Evolutionary conservation across 352 stramenopile genomes (phyloP), one percentile per base, ranked within the genome.

Genomic region (Aphanomyces stellatus): DNA sequence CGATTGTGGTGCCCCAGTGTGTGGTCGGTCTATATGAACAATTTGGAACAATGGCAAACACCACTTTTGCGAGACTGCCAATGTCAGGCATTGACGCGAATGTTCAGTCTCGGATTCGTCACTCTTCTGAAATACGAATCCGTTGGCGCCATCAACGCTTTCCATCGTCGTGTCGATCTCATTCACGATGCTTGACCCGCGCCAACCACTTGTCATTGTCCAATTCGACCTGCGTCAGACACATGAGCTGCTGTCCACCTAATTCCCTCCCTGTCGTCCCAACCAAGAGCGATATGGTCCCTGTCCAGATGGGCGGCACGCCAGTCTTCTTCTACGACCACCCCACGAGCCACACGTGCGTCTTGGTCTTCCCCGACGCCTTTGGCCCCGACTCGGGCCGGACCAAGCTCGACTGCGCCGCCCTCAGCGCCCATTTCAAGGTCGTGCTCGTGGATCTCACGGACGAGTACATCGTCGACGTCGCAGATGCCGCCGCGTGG

Each of bases 351-450:
- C 17, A 4, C 53, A 24, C 3, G 3, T 61, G 53, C 53, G 35
- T 93, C 42, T 69, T 93, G 43, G 85, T 77, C 28, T 87, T 77
- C 67, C 85, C 85, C 11, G 85, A 93, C 68, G 84, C 91, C 65
- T 91, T 81, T 71, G 85, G 85, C 22, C 71, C 89, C 19, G 81
- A 91, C 76, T 90, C 81, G 60, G 85, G 85, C 51, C 85, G 85
- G 72, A 86, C 76, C 68, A 91, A 91, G 77, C 79, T 74, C 11
- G 80, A 93, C 48, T 82, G 81, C 25, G 81, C 89, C 72, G 77
- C 69, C 46, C 67, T 93, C 49, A 83, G 85, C 66, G 83, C 87
- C 62, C 74, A 90, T 53, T 93, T 91, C 74, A 66, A 79, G 15
- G 85, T 91, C 11, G 82, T 88, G 59, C 71, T 90, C 31, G 72